Evolutionary conservation across 768 basidiomycete species (phyloP).

Genomic region (Thelephora ganbajun): DNA sequence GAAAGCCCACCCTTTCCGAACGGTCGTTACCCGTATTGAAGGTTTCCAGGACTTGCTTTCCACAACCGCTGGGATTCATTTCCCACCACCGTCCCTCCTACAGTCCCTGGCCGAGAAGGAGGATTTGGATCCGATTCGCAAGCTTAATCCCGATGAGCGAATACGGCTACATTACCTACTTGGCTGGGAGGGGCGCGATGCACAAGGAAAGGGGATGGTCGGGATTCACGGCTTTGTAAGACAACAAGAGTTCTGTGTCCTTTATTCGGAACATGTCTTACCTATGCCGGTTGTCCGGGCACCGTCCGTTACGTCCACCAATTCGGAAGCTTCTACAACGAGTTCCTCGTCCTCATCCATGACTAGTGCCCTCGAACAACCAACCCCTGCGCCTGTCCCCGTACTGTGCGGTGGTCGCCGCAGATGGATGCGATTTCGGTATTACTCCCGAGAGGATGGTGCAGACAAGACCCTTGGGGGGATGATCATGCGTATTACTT

Average conservation of each 20-base stretch:
- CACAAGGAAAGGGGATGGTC: constrained; percentile 26
- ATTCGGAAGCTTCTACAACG: constrained; percentile 1
- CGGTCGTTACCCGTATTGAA: constrained; percentile 28
- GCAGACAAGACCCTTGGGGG: constrained; percentile 28
- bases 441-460: constrained; percentile 26
- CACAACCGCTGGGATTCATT: constrained; percentile 34
- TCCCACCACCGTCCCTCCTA: constrained; percentile 35
- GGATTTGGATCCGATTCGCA: constrained; percentile 20
- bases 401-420: constrained; percentile 30
- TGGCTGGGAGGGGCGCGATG: constrained; percentile 43
- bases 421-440: constrained; percentile 32
- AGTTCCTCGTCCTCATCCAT: constrained; percentile 6
- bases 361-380: constrained; percentile 6
- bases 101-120: constrained; percentile 38
- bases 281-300: constrained; percentile 2
- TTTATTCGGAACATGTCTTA: constrained; percentile 29
- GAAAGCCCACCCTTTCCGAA: constrained; percentile 18
- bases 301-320: constrained; percentile 7
- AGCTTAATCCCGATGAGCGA: constrained; percentile 43
- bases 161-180: constrained; percentile 36
- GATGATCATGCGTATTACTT: constrained; percentile 20
- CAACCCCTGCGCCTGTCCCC: constrained; percentile 6
- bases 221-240: constrained; percentile 39
- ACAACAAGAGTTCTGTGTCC: constrained; percentile 41
- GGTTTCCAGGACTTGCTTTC: constrained; percentile 28